These are phyloP conservation scores for Lactarius evosmus DNA, from an alignment of 768 basidiomycete species.

Conservation along the genomic window DNA sequence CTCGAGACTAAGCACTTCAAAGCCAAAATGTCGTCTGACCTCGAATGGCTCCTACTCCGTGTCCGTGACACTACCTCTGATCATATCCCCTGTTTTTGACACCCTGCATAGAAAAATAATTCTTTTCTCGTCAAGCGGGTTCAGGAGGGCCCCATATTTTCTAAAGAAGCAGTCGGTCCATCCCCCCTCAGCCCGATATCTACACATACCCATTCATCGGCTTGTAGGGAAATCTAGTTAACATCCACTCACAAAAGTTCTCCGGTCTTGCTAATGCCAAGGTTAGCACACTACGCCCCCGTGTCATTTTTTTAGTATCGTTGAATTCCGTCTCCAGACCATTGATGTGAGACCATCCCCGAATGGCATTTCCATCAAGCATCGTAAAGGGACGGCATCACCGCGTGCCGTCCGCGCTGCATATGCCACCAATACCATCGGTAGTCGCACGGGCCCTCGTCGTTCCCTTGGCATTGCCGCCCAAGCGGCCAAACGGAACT, in stretches of 20 bases:
- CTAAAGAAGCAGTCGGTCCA: slow-evolving; percentile 71
- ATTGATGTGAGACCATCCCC: slow-evolving; percentile 58
- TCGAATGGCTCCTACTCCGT: slow-evolving; percentile 91
- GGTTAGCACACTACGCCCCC: slow-evolving; percentile 40
- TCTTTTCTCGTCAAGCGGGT: slow-evolving; percentile 82
- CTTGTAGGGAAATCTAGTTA: slow-evolving; percentile 76
- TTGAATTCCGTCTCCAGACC: slow-evolving; percentile 42
- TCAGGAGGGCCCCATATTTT: slow-evolving; percentile 72
- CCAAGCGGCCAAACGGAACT: slow-evolving; percentile 57
- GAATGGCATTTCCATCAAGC: slow-evolving; percentile 55
- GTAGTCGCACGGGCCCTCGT: slow-evolving; percentile 67
- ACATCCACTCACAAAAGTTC: slow-evolving; percentile 89
- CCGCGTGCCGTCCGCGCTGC: slow-evolving; percentile 49
- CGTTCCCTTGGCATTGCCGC: slow-evolving; percentile 66
- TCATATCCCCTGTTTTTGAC: slow-evolving; percentile 11
- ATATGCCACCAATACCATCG: slow-evolving; percentile 50
- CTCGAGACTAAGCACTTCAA: slow-evolving; percentile 1
- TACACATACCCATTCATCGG: neutral
- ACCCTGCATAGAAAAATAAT: slow-evolving; percentile 61
- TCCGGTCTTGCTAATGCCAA: slow-evolving; percentile 85
- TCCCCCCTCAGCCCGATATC: neutral
- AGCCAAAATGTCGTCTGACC: slow-evolving; percentile 57
- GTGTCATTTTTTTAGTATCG: neutral
- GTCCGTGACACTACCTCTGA: slow-evolving; percentile 44
- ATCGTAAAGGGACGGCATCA: slow-evolving; percentile 62